Percentiles rank a stretch among this genome's conserved stretches.
phyloP scores from a whole-genome alignment of 371 early-diverging fungal species.

The Pancytospora philotis region DNA sequence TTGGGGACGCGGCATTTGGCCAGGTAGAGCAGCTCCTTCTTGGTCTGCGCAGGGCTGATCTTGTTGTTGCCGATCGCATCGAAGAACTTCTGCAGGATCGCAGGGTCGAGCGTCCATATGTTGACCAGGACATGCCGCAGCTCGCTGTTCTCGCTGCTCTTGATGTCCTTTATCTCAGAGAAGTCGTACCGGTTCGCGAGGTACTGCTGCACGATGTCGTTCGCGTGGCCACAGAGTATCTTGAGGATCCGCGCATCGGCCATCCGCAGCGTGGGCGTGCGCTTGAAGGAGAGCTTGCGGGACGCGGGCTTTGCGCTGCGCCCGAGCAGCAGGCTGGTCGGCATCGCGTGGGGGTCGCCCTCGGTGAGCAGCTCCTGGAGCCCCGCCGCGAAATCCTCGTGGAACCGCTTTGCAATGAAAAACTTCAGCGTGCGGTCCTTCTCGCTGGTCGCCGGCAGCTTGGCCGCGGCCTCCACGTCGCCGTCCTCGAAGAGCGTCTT shows the following conservation, averaged over 20 bases:
- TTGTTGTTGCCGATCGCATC: conserved; percentile 40
- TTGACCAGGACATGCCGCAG: conserved; percentile 24
- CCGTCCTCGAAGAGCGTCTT: conserved; percentile 17
- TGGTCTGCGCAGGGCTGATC: conserved; percentile 29
- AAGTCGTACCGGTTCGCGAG: conserved; percentile 26
- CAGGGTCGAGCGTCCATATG: conserved; percentile 28
- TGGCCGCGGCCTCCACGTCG: conserved; percentile 6
- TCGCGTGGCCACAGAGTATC: not conserved
- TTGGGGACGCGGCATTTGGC: conserved; percentile 31
- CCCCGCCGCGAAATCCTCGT: not conserved
- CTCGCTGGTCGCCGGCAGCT: not conserved
- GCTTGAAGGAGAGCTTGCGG: not conserved
- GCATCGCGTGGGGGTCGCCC: not conserved
- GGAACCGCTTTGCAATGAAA: conserved; percentile 17
- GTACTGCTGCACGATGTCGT: conserved; percentile 5
- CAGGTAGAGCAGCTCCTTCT: conserved; percentile 37
- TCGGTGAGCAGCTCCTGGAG: not conserved
- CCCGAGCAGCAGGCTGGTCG: not conserved
- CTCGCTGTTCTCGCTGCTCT: not conserved
- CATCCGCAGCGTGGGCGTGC: not conserved
- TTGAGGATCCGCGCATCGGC: not conserved
- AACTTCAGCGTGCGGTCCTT: conserved; percentile 3
- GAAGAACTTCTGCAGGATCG: conserved; percentile 39
- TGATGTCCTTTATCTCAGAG: not conserved
- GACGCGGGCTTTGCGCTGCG: not conserved